Conservation (phyloP, 2,329 filamentous ascomycete genomes). For the Scedosporium aurantiacum region DNA sequence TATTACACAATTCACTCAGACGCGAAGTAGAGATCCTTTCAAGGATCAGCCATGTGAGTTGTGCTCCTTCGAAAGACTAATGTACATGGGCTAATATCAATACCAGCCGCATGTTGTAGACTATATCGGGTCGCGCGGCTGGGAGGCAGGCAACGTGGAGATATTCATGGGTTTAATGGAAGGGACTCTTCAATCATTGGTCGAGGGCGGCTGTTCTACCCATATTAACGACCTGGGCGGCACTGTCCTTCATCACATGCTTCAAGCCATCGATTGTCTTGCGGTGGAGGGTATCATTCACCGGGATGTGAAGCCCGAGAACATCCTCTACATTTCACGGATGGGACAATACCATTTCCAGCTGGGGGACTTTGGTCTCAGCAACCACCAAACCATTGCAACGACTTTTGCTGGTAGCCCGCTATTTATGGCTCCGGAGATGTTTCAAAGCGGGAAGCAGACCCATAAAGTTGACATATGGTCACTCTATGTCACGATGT, state of each 20-base stretch:
- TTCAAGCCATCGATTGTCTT: conserved; percentile 14
- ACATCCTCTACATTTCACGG: conserved; percentile 11
- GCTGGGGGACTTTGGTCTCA: too few relatives aligned
- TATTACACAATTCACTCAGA: too few relatives aligned
- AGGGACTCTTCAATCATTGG: conserved; percentile 7
- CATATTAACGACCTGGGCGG: not conserved
- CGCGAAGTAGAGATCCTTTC: too few relatives aligned
- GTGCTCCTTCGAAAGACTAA: too few relatives aligned
- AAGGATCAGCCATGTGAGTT: too few relatives aligned
- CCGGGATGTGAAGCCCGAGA: conserved; percentile 14
- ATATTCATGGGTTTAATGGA: conserved; percentile 12
- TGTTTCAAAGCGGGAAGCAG: conserved; percentile 4
- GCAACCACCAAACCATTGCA: too few relatives aligned
- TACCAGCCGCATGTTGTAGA: conserved; percentile 7
- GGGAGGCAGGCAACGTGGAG: not conserved
- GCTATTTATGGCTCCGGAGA: too few relatives aligned
- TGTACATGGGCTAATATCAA: not conserved
- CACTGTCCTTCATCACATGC: conserved; percentile 12
- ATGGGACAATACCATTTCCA: not conserved
- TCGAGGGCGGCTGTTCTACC: not conserved
- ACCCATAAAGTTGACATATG: conserved; percentile 16
- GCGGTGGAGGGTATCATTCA: conserved; percentile 11
- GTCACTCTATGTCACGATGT: conserved; percentile 16
- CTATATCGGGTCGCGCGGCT: conserved; percentile 5
- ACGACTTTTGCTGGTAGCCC: too few relatives aligned